Conservation (phyloP, 1,139 yeast genomes). For the Scheffersomyces cryptocercus region DNA sequence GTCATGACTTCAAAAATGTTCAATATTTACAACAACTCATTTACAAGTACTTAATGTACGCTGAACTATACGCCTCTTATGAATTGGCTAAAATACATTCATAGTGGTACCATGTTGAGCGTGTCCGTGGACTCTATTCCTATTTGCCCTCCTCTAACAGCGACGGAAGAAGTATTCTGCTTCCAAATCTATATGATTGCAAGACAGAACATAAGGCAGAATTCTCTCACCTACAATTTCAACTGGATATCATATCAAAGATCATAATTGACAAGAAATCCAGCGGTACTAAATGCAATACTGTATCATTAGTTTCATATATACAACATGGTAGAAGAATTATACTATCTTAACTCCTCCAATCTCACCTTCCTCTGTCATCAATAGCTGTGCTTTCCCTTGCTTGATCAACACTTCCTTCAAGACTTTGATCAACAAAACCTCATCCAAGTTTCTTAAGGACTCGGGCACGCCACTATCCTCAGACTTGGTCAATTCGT, state of each 20-base stretch:
- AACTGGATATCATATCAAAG: too few species aligned
- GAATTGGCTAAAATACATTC: constrained; percentile 1
- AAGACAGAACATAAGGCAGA: too few species aligned
- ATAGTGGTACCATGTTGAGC: constrained; percentile 9
- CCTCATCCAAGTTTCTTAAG: constrained; percentile 63
- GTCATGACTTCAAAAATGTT: too few species aligned
- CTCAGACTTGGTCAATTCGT: constrained; percentile 63
- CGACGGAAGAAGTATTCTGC: not conserved
- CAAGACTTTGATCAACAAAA: constrained; percentile 55
- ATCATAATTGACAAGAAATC: too few species aligned
- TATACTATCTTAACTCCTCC: constrained; percentile 70
- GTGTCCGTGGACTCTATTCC: not conserved
- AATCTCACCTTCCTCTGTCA: constrained; percentile 54
- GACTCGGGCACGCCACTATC: constrained; percentile 59
- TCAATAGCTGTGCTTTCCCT: constrained; percentile 66
- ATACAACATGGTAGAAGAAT: constrained; percentile 1
- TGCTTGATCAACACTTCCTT: constrained; percentile 58
- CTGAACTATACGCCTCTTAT: constrained; percentile 29
- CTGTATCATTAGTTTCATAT: not conserved
- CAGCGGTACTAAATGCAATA: too few species aligned
- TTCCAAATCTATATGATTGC: too few species aligned
- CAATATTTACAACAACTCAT: too few species aligned
- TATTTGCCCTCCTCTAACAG: constrained; percentile 1
- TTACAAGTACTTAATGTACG: constrained; percentile 14
- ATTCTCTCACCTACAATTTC: too few species aligned